Evolutionary conservation across 2,329 filamentous ascomycete species (phyloP), one percentile per base, ranked within the genome.

Genomic region (Ciborinia camelliae): DNA sequence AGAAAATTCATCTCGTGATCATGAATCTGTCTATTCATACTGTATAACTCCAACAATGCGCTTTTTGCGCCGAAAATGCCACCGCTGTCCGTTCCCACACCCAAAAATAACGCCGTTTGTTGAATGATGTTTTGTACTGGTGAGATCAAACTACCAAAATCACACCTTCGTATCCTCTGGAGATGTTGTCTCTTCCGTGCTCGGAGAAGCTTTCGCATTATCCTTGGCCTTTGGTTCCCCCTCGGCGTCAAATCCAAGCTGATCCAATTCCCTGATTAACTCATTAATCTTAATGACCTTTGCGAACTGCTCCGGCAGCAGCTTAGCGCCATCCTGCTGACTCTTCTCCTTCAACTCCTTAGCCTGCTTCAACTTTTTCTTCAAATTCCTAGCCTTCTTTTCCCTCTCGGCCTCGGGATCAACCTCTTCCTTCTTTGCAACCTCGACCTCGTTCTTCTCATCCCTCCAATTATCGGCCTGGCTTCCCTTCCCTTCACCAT

Each of bases 271-370:
- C 15, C 92, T 86, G 65, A 97, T 88, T 59, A 99, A 83, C 79
- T 99, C 95, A 68, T 91, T 92, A 76, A 99, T 97, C 78, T 95
- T 96, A 76, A 97, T 96, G 63, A 99, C 91, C 80, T 99, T 99
- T 71, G 94, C 92, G 69, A 98, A 89, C 79, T 99, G 95, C 79
- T 99, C 95, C 0, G 93, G 94, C 32, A 98, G 81, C 67, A 99
- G 79, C 5, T 86, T 83, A 75, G 91, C 90, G 26, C 95, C 95
- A 64, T 87, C 88, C 30, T 96, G 91, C 77, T 96, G 96, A 59
- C 62, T 64, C 82, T 97, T 97, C 73, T 88, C 89, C 75, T 92
- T 90, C 62, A 99, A 82, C 2, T 98, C 95, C 71, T 88, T 90
- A 4, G 95, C 94, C 76, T 99, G 95, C 73, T 94, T 90, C 66